These are phyloP conservation scores for Globisporangium nodosum DNA, from an alignment of 352 stramenopile genomes.

Conservation along the genomic window DNA sequence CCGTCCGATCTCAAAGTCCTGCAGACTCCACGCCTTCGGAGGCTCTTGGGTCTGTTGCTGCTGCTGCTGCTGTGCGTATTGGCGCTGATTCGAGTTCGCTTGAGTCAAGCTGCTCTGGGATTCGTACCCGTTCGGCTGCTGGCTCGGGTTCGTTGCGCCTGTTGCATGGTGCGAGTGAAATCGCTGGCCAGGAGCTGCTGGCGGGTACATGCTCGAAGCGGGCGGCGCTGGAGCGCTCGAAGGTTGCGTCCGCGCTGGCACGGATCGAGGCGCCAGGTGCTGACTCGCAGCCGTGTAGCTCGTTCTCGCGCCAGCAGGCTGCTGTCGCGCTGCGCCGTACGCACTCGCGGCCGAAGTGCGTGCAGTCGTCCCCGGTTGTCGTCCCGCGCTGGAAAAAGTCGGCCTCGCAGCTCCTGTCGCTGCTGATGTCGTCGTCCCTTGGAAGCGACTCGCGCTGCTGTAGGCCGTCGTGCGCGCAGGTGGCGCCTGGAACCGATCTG, in stretches of 20 bases:
- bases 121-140: background rate
- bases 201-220: conserved; percentile 8
- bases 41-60: conserved; percentile 14
- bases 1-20: conserved; percentile 85
- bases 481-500: conserved; percentile 11
- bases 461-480: background rate
- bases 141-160: background rate
- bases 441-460: conserved; percentile 3
- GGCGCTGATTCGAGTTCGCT: background rate
- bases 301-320: background rate
- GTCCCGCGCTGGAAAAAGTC: background rate
- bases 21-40: conserved; percentile 68
- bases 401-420: conserved; percentile 2
- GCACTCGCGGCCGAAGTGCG: background rate
- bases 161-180: conserved; percentile 19
- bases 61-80: conserved; percentile 9
- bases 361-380: background rate
- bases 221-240: background rate
- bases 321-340: background rate
- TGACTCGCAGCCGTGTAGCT: conserved; percentile 1
- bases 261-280: background rate
- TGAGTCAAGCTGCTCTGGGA: background rate
- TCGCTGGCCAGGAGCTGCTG: conserved; percentile 18
- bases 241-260: background rate
- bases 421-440: background rate